Conservation (phyloP, 1,284 basidiomycete genomes). For the Tausonia pullulans region DNA sequence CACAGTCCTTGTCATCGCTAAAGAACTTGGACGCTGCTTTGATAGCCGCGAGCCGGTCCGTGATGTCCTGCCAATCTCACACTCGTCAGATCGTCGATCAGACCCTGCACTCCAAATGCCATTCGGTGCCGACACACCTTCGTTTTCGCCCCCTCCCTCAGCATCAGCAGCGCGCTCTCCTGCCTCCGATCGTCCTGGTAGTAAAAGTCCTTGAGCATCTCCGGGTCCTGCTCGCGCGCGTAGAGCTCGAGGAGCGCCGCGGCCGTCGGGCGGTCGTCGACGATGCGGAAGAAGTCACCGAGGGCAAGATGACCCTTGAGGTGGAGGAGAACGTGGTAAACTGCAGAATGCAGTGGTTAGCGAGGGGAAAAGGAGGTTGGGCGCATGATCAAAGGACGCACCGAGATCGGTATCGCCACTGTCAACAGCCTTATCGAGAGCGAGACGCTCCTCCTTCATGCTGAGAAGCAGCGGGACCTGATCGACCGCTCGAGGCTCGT, state of each 20-base stretch:
- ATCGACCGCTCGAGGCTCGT: slow-evolving; percentile 78
- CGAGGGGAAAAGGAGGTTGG: slow-evolving; percentile 12
- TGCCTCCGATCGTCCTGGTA: slow-evolving; percentile 93
- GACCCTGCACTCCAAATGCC: not conserved
- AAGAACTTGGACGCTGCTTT: slow-evolving; percentile 83
- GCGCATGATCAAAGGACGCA: slow-evolving; percentile 32
- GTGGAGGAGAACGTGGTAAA: slow-evolving; percentile 80
- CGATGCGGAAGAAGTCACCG: slow-evolving; percentile 86
- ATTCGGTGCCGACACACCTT: slow-evolving; percentile 36
- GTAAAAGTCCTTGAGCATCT: slow-evolving; percentile 90
- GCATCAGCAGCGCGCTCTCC: slow-evolving; percentile 72
- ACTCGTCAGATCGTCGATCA: not conserved
- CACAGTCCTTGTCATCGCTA: slow-evolving; percentile 80
- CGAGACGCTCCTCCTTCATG: slow-evolving; percentile 90
- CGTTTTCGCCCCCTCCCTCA: slow-evolving; percentile 66
- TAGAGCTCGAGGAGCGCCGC: slow-evolving; percentile 73
- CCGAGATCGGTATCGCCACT: slow-evolving; percentile 93
- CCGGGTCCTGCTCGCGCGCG: slow-evolving; percentile 70
- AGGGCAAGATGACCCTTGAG: slow-evolving; percentile 70
- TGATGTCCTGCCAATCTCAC: slow-evolving; percentile 46
- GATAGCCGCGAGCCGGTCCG: slow-evolving; percentile 57
- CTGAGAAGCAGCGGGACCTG: slow-evolving; percentile 83
- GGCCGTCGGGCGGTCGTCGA: slow-evolving; percentile 79
- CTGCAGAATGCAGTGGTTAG: slow-evolving; percentile 35
- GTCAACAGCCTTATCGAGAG: slow-evolving; percentile 79